Evolutionary conservation across 441 rosid species (phyloP), one percentile per base, ranked within the genome.

Genomic region (Populus hybrid): DNA sequence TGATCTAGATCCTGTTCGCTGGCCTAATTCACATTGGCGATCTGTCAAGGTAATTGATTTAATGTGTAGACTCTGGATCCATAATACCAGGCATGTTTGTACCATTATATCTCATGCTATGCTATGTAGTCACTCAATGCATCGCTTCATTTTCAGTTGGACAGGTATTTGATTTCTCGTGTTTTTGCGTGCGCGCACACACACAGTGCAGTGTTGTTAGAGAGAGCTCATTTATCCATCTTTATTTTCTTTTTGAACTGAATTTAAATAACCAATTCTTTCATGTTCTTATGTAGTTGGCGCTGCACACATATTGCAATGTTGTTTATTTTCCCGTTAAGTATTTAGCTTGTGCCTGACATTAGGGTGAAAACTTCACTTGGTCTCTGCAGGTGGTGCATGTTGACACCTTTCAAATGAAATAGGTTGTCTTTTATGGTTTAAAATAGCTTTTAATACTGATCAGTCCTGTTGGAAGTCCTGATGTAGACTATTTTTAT

Each of bases 31-130:
- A 32, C 91, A 95, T 85, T 95, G 98, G 98, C 89, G 98, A 59
- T 93, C 98, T 71, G 97, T 95, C 74, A 95, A 95, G 98, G 99
- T 35, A 76, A 74, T 78, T 30, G 12, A 64, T 4, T 66, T 24
- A 18, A 40, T 53, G 7, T 36, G 6, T 50, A 19, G 57, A 26
- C 38, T 67, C 46, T 64, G 23, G 11, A n/a, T 23, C 9, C 19
- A 26, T 23, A 69, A 9, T 19, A 59, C 4, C 64, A 19, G 24
- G 38, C 28, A 10, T 78, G 16, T 66, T 69, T 24, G 57, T 71
- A 64, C n/a, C 34, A n/a, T 65, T 65, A 30, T 36, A 46, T 46
- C 57, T 46, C 57, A 46, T 46, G 57, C 57, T 14, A 46, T 46
- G 57, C 0, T 2, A 46, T 46, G 57, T 46, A 14, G 57, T 14